Evolutionary conservation across 305 asterid genomes (phyloP).

Genomic region (Fraxinus ornus): DNA sequence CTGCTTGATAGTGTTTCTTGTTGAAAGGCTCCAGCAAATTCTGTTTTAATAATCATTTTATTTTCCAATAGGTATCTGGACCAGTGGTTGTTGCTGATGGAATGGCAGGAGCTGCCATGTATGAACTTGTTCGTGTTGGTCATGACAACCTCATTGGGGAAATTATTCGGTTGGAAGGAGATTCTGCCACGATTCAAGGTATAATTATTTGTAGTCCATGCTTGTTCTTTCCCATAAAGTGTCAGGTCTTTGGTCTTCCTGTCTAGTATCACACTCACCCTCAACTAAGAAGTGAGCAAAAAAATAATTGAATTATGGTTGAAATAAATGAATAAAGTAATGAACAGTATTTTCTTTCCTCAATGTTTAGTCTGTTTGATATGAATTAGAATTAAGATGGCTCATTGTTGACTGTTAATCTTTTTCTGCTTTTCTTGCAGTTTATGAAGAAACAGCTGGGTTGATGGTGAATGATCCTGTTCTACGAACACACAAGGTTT

Average conservation of each 20-base stretch:
- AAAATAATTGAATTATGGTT: not conserved
- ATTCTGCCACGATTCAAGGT: constrained; percentile 99
- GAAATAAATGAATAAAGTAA: not conserved
- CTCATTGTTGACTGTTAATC: not conserved
- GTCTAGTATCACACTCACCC: constrained; percentile 11
- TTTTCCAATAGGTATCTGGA: constrained; percentile 69
- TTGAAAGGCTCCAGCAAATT: not conserved
- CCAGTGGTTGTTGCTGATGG: constrained; percentile 99
- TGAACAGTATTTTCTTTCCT: not conserved
- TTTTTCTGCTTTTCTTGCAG: constrained; percentile 42
- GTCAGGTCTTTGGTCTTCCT: not conserved
- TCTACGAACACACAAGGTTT: constrained; percentile 90
- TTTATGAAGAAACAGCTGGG: constrained; percentile 96
- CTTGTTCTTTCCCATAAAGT: not conserved
- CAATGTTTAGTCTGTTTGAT: not conserved
- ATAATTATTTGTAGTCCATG: constrained; percentile 4
- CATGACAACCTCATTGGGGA: constrained; percentile 94
- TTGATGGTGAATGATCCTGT: constrained; percentile 92
- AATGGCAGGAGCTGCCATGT: constrained; percentile 99
- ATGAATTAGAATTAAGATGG: not conserved
- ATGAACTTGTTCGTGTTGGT: constrained; percentile 95
- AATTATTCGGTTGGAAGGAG: constrained; percentile 96
- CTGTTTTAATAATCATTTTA: not conserved
- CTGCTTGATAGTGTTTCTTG: not conserved
- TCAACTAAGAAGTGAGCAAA: not conserved